These are phyloP conservation scores for Arthroderma sp. DNA, from an alignment of 2,329 filamentous ascomycete species.

Conservation along the genomic window DNA sequence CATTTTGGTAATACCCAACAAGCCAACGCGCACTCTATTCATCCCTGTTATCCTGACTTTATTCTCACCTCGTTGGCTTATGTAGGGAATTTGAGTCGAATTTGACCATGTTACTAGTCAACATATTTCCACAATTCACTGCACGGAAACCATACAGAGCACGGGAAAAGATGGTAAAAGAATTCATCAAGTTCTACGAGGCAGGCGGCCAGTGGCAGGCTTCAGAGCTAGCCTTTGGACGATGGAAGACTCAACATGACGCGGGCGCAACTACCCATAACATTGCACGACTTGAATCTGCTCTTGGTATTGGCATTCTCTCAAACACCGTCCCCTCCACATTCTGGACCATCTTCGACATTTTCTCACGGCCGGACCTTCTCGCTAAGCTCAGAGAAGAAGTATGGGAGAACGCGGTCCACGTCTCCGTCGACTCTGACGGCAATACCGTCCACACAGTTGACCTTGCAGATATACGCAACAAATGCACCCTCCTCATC, in stretches of 20 bases:
- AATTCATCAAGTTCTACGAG: not conserved
- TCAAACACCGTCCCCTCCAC: conserved; percentile 34
- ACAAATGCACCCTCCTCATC: not conserved
- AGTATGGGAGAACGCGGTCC: not conserved
- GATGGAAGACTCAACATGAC: not conserved
- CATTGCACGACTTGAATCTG: conserved; percentile 20
- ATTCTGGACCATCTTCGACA: conserved; percentile 38
- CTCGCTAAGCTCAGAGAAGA: not conserved
- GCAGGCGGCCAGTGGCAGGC: not conserved
- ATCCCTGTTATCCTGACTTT: not conserved
- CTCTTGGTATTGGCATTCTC: conserved; percentile 26
- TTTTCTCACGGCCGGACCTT: conserved; percentile 29
- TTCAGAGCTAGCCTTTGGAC: not conserved
- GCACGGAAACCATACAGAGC: not conserved
- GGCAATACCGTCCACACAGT: not conserved
- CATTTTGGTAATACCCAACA: conserved; percentile 16
- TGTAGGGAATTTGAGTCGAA: not conserved
- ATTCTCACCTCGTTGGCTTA: not conserved
- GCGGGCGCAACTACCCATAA: conserved; percentile 10
- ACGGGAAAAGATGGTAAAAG: not conserved
- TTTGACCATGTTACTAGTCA: not conserved
- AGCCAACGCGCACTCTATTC: too few species aligned
- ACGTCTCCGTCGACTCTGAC: not conserved
- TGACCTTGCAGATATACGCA: not conserved
- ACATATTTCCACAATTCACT: not conserved